Conservation (phyloP, 2,329 filamentous ascomycete species). For the Ophidiomyces ophidiicola region DNA sequence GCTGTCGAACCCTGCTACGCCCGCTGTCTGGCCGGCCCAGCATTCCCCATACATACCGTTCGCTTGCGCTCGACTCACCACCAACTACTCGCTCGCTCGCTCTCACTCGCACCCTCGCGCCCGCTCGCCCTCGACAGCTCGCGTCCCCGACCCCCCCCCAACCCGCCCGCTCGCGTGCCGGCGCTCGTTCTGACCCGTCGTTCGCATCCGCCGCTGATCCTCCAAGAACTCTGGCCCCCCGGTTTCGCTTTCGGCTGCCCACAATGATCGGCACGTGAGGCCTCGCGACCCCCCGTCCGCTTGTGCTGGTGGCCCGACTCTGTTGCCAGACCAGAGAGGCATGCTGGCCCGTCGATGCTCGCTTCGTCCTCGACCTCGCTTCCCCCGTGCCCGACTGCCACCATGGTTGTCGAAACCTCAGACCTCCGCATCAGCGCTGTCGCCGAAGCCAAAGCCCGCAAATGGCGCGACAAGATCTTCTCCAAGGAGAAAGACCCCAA, state of each 20-base stretch:
- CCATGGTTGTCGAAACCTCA: conserved; percentile 13
- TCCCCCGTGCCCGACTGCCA: background rate
- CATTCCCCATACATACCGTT: no score
- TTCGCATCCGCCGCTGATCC: conserved; percentile 1
- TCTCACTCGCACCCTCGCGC: no score
- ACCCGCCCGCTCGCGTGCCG: background rate
- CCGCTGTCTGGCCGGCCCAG: no score
- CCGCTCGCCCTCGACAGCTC: no score
- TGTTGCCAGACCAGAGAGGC: background rate
- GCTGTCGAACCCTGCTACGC: no score
- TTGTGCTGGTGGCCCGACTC: no score
- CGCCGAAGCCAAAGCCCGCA: conserved; percentile 16
- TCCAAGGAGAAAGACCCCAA: conserved; percentile 29
- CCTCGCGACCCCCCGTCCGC: no score
- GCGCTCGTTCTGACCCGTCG: background rate
- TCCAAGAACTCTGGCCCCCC: conserved; percentile 1
- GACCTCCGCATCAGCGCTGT: conserved; percentile 12
- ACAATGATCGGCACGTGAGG: conserved; percentile 11
- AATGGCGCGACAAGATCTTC: conserved; percentile 43
- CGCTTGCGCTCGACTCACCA: no score
- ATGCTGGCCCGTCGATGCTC: conserved; percentile 8
- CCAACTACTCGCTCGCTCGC: no score
- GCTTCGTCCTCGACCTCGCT: background rate
- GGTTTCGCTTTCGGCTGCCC: conserved; percentile 6
- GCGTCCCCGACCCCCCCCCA: no score